These are phyloP conservation scores for Cercospora sesami DNA, from an alignment of 2,329 filamentous ascomycete genomes.

Conservation along the genomic window DNA sequence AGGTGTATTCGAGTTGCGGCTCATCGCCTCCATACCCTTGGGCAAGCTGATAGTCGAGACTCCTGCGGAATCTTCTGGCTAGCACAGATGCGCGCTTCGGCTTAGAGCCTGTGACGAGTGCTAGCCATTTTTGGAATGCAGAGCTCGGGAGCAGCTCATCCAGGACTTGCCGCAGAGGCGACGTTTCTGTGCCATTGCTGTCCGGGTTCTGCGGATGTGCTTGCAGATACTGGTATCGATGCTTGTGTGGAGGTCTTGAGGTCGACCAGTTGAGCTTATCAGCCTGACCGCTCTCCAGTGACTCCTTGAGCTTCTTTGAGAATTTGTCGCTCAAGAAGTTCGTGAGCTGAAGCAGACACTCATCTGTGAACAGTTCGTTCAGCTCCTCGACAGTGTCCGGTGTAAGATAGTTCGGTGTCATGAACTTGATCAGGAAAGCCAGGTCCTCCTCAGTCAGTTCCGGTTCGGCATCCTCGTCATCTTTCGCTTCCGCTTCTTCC, in stretches of 20 bases:
- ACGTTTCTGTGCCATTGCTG: conserved; percentile 32
- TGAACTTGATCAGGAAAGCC: conserved; percentile 85
- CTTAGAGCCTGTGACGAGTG: conserved; percentile 73
- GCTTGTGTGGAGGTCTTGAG: conserved; percentile 88
- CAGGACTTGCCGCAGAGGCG: conserved; percentile 73
- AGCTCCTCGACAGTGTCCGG: conserved; percentile 87
- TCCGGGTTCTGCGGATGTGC: conserved; percentile 28
- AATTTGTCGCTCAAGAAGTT: conserved; percentile 79
- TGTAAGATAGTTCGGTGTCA: conserved; percentile 85
- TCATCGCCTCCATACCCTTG: conserved; percentile 73
- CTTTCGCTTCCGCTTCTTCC: conserved; percentile 45
- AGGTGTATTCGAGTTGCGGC: conserved; percentile 79
- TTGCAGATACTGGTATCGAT: conserved; percentile 83
- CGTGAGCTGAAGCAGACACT: conserved; percentile 79
- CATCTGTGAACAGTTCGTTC: conserved; percentile 73
- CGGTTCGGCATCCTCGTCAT: conserved; percentile 60
- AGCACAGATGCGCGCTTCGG: conserved; percentile 74
- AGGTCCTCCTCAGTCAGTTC: conserved; percentile 76
- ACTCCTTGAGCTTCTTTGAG: conserved; percentile 66
- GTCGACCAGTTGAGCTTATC: conserved; percentile 31
- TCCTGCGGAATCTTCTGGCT: conserved; percentile 82
- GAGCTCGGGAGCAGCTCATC: conserved; percentile 79
- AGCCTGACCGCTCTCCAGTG: conserved; percentile 67
- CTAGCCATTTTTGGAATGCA: conserved; percentile 87
- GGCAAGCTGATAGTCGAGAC: conserved; percentile 88